Percentiles rank a stretch among this genome's conserved stretches.
Conservation (phyloP, 139 green algal genomes). For the Dunaliella primolecta region DNA sequence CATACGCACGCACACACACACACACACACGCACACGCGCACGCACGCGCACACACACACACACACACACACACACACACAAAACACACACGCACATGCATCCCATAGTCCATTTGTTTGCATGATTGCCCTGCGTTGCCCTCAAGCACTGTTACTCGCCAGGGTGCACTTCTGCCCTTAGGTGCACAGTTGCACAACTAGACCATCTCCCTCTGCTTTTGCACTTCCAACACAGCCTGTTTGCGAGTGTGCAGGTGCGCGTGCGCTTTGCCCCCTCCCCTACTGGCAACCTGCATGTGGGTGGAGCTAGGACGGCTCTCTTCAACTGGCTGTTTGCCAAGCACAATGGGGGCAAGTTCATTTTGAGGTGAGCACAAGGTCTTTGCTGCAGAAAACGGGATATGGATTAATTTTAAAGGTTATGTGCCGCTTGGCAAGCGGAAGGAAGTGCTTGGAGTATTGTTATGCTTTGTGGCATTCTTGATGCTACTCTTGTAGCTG, state of each 20-base stretch:
- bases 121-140: not conserved
- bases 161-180: no score
- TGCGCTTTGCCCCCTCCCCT: conserved; percentile 97
- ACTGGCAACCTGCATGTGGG: conserved; percentile 97
- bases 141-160: no score
- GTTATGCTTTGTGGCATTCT: no score
- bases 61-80: not conserved
- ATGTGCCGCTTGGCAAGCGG: no score
- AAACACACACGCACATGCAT: not conserved
- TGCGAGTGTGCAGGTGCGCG: conserved; percentile 55
- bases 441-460: no score
- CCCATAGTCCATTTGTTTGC: not conserved
- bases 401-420: no score
- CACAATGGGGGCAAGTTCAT: conserved; percentile 89
- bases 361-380: conserved; percentile 77
- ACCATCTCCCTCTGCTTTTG: not conserved
- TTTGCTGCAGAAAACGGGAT: not conserved
- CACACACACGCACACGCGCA: not conserved
- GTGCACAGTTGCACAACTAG: no score
- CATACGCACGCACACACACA: not conserved
- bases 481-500: no score
- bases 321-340: conserved; percentile 97
- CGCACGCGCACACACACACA: not conserved
- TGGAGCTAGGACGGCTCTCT: conserved; percentile 93
- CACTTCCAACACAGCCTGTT: no score